These are phyloP conservation scores for Starmerella sirachaensis DNA, from an alignment of 805 yeast species.

Conservation along the genomic window DNA sequence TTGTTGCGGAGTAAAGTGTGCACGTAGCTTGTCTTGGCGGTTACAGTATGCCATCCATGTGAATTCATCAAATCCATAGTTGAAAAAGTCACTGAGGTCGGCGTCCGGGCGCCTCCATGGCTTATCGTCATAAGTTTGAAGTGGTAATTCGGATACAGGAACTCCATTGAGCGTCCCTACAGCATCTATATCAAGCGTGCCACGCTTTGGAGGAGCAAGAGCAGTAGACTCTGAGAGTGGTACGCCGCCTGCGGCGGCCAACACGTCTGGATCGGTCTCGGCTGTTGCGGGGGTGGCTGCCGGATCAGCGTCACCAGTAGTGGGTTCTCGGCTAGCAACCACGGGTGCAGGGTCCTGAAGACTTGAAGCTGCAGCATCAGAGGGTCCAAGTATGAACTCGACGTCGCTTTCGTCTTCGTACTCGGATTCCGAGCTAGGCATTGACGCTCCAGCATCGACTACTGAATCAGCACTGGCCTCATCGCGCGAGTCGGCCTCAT, in stretches of 20 bases:
- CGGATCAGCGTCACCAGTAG: neutral
- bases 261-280: neutral
- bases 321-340: neutral
- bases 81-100: constrained; percentile 86
- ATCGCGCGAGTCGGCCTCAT: constrained; percentile 5
- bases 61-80: constrained; percentile 90
- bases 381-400: constrained; percentile 58
- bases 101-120: constrained; percentile 99
- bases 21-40: constrained; percentile 71
- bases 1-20: constrained; percentile 73
- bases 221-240: constrained; percentile 25
- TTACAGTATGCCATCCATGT: constrained; percentile 90
- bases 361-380: too few species aligned
- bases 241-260: constrained; percentile 2
- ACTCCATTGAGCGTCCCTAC: constrained; percentile 67
- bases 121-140: constrained; percentile 76
- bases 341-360: constrained; percentile 6
- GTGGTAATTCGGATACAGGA: constrained; percentile 68
- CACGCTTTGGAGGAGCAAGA: constrained; percentile 8
- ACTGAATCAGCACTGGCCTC: constrained; percentile 31
- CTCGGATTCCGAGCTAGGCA: too few species aligned
- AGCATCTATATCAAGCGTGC: constrained; percentile 50
- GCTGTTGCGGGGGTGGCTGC: neutral
- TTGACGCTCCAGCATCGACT: constrained; percentile 39
- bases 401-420: constrained; percentile 45